Evolutionary conservation across 78 protist genomes (phyloP), one percentile per base, ranked within the genome.

Genomic region (Anaeramoeba flamelloides): DNA sequence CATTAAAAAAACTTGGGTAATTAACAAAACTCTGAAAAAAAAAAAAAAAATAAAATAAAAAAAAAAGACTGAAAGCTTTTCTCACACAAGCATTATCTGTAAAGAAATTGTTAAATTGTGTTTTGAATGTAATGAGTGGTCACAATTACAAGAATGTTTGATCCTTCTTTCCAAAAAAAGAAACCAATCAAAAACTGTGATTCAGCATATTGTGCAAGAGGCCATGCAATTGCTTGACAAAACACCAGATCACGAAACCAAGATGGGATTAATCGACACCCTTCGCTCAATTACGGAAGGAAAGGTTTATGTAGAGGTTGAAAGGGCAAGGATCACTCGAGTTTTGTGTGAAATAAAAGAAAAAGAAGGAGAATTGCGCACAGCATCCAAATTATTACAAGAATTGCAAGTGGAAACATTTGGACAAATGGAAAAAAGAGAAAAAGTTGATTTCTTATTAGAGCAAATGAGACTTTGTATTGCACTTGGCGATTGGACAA

Each of bases 321-420:
- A 90, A 85, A 80, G 92, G 39, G 92, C 92, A 38, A 83, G 88
- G 53, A 84, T 90, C 38, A 87, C 91, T 1, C 33, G 39, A 53
- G 82, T 64, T 36, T 40, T 89, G 2, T 87, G 90, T 41, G 77
- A 64, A 39, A 82, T 89, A 12, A 79, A 86, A 26, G 92, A 90
- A 40, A 83, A 77, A 22, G 90, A 82, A 77, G 92, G 92, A 36
- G 69, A 90, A 31, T 34, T 88, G 33, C 77, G 79, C 38, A 85
- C 75, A 74, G 92, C 92, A 38, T 77, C 87, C 8, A 80, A 85
- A 75, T 77, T 88, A 31, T 38, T 90, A 40, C 90, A 87, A 69
- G 92, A 90, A 39, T 69, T 88, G n/a, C 90, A 85, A 80, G 91
- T 90, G 30, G 92, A 90, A 79, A 90, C 92, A 1, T 88, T 83